Conservation (phyloP, 768 basidiomycete species). For the Auricularia heimuer region DNA sequence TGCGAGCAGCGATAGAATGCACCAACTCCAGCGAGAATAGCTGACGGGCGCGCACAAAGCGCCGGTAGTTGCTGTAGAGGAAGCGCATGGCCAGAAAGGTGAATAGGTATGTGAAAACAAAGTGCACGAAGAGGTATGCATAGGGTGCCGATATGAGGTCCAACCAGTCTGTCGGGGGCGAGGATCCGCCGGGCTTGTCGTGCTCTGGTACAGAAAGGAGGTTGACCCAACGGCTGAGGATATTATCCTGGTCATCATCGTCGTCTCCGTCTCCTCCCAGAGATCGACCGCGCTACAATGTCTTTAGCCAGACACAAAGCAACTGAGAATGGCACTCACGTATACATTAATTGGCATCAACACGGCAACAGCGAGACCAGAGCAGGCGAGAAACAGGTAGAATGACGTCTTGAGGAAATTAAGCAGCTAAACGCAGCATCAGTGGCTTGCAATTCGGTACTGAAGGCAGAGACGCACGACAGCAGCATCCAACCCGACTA, state of each 20-base stretch:
- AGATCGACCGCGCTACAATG: conserved; percentile 17
- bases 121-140: conserved; percentile 79
- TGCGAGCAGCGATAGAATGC: conserved; percentile 88
- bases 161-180: conserved; percentile 52
- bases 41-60: conserved; percentile 84
- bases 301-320: no score
- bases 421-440: conserved; percentile 49
- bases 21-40: conserved; percentile 91
- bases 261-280: conserved; percentile 40
- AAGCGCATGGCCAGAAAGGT: conserved; percentile 77
- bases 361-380: conserved; percentile 69
- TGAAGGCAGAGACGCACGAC: conserved; percentile 51
- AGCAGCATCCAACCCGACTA: conserved; percentile 93
- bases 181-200: conserved; percentile 27
- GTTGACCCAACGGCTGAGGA: conserved; percentile 29
- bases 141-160: conserved; percentile 87
- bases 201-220: conserved; percentile 21
- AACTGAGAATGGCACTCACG: conserved; percentile 29
- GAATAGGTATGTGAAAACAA: conserved; percentile 91
- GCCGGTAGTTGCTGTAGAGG: conserved; percentile 80
- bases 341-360: conserved; percentile 94
- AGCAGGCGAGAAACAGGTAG: conserved; percentile 80
- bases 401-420: conserved; percentile 96
- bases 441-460: background rate
- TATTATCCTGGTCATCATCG: conserved; percentile 23